Evolutionary conservation across 768 basidiomycete genomes (phyloP), one percentile per base, ranked within the genome.

Genomic region (Hygrocybe coccinea): DNA sequence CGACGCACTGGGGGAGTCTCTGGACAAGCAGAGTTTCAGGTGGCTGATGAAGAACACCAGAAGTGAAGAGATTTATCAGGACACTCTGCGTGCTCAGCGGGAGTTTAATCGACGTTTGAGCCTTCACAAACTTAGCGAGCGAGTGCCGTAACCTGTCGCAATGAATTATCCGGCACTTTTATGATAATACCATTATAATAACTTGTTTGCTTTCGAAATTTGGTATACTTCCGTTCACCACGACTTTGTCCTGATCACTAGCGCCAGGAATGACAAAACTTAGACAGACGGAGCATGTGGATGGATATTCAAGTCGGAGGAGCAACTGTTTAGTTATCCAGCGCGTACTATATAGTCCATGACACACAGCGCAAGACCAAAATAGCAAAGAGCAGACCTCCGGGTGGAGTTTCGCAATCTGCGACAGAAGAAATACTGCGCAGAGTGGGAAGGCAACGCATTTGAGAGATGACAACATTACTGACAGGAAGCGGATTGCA

Each of bases 31-130:
- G 3, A 47, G 45, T 39, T 47, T 56, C 41, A 49, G 29, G 14
- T 60, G 59, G 59, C 24, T 60, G 17, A 43, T 45, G 49, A 50
- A 41, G 12, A 45, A 45, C 12, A 60, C 59, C 1, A 43, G 58
- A 36, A 53, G 51, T n/a, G 59, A 60, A 19, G 52, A 54, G 19
- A 22, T 44, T 3, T 58, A 54, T 19, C 15, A 43, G 33, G 38
- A 41, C 11, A 51, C 57, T 29, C 10, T 54, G 2, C 34, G 47
- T 34, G 56, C 59, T 6, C 24, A 54, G 43, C 24, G 34, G 21
- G 57, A 58, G 19, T 47, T 11, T 33, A 38, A 48, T 12, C 43
- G 53, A n/a, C 54, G 22, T 17, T 10, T 17, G 17, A 9, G 5
- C 22, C 49, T 35, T 10, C 33, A 37, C 34, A 24, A 14, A 10